phyloP scores from a whole-genome alignment of 768 basidiomycete species.

The Termitomyces sp. region DNA sequence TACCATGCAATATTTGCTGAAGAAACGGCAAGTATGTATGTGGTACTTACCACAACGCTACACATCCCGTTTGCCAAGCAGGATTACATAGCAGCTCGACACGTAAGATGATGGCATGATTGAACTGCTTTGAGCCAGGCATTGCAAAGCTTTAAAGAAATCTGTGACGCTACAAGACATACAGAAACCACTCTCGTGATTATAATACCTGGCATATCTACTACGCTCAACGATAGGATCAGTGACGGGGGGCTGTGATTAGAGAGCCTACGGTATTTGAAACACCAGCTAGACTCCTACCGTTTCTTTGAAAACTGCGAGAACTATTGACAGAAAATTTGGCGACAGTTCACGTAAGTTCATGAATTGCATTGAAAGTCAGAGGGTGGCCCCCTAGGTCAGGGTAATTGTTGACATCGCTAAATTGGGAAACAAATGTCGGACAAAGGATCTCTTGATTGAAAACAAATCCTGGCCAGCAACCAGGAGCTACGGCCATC shows the following conservation, averaged over 20 bases:
- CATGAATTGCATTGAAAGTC: neutral
- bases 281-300: too few species aligned
- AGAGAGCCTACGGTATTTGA: too few species aligned
- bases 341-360: neutral
- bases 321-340: too few species aligned
- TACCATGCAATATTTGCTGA: neutral
- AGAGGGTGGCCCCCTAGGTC: slow-evolving; percentile 5
- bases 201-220: too few species aligned
- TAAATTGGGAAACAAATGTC: slow-evolving; percentile 10
- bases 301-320: too few species aligned
- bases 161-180: too few species aligned
- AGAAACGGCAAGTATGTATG: neutral
- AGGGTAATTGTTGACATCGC: neutral
- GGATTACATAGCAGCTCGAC: neutral
- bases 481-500: neutral
- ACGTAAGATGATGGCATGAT: neutral
- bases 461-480: neutral
- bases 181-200: too few species aligned
- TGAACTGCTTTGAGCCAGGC: neutral
- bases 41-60: neutral
- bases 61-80: too few species aligned
- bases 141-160: neutral
- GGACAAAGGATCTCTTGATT: neutral
- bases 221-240: too few species aligned
- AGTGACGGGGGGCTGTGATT: too few species aligned